Evolutionary conservation across 2,329 filamentous ascomycete genomes (phyloP).

Genomic region (Hypoxylon sp.): DNA sequence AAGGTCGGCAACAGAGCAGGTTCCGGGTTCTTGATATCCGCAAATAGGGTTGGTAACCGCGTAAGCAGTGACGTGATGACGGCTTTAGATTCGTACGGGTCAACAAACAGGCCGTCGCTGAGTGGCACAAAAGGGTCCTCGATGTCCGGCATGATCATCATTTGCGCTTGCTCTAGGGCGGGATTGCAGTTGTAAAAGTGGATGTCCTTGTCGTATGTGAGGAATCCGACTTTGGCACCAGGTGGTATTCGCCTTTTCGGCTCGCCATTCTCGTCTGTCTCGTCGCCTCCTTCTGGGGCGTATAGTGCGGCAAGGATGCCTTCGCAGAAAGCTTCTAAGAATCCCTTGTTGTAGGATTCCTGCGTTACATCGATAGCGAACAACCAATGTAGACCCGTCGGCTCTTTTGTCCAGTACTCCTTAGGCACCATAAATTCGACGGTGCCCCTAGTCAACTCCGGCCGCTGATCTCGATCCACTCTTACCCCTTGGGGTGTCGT

Average conservation of each 20-base stretch:
- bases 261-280: conserved; percentile 66
- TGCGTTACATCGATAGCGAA: conserved; percentile 95
- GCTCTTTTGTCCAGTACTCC: conserved; percentile 98
- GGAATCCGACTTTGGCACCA: conserved; percentile 90
- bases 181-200: conserved; percentile 97
- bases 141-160: conserved; percentile 98
- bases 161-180: conserved; percentile 86
- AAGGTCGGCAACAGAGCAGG: conserved; percentile 87
- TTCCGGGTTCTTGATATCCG: conserved; percentile 88
- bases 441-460: conserved; percentile 90
- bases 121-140: conserved; percentile 96
- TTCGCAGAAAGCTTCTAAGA: conserved; percentile 89
- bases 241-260: conserved; percentile 73
- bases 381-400: conserved; percentile 86
- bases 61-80: conserved; percentile 90
- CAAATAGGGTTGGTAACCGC: conserved; percentile 87
- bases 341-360: conserved; percentile 90
- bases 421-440: conserved; percentile 98
- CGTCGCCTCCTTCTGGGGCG: conserved; percentile 69
- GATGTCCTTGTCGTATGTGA: conserved; percentile 96
- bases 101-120: conserved; percentile 92
- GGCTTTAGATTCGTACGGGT: conserved; percentile 85
- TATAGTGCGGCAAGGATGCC: conserved; percentile 90
- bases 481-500: conserved; percentile 88
- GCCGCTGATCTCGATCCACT: conserved; percentile 87